Percentiles rank a stretch among this genome's conserved stretches.
Conservation (phyloP, 495 filamentous ascomycete species). For the Trichoderma gamsii region DNA sequence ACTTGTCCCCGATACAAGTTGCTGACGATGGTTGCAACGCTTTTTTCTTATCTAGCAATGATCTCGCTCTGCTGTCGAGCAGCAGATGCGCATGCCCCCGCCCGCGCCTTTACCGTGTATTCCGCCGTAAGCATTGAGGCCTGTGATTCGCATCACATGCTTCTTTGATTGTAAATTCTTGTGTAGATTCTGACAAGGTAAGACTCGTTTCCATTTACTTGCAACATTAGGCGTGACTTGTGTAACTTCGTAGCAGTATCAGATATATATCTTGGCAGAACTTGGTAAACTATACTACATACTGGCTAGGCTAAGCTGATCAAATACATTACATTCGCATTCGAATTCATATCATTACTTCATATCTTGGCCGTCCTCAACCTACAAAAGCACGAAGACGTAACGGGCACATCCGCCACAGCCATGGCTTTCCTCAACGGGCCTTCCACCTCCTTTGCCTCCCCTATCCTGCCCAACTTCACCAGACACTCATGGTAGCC, state of each 20-base stretch:
- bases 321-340: background rate
- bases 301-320: background rate
- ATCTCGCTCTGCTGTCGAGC: background rate
- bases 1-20: conserved; percentile 8
- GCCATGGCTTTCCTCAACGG: conserved; percentile 46
- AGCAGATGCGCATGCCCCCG: conserved; percentile 10
- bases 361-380: conserved; percentile 14
- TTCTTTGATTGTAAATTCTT: background rate
- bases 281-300: background rate
- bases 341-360: background rate
- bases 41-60: conserved; percentile 6
- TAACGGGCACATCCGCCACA: conserved; percentile 54
- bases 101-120: background rate
- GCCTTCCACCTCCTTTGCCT: conserved; percentile 44
- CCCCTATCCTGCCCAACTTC: conserved; percentile 41
- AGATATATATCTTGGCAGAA: background rate
- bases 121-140: background rate
- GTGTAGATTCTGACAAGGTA: background rate
- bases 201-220: background rate
- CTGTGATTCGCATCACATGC: background rate
- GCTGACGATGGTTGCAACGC: background rate
- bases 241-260: background rate
- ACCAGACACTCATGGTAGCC: conserved; percentile 59
- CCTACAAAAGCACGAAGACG: conserved; percentile 59
- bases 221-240: background rate